Evolutionary conservation across 345 rosid species (phyloP).

Genomic region (Boechera divaricarpa): DNA sequence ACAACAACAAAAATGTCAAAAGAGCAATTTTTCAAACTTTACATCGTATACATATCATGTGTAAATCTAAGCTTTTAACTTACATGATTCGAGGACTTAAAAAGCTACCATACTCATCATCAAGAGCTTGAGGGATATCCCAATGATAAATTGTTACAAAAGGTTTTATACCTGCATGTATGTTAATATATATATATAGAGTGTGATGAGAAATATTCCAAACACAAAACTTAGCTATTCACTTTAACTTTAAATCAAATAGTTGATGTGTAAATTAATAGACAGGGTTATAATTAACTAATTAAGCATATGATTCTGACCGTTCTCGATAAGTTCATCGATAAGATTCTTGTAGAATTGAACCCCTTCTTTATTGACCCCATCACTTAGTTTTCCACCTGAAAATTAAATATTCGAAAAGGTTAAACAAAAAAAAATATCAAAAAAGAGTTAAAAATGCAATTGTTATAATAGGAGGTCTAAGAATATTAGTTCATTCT

Average conservation of each 20-base stretch:
- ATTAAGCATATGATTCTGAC: constrained; percentile 21
- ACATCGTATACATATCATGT: background rate
- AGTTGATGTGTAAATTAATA: too few species aligned
- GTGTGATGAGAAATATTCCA: background rate
- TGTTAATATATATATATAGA: background rate
- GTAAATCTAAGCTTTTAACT: background rate
- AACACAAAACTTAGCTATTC: background rate
- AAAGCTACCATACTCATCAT: constrained; percentile 53
- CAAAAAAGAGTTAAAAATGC: too few species aligned
- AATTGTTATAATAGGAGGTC: too few species aligned
- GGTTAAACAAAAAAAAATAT: background rate
- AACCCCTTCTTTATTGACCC: constrained; percentile 49
- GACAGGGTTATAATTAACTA: too few species aligned
- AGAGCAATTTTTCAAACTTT: background rate
- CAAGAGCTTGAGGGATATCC: constrained; percentile 54
- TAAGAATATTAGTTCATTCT: too few species aligned
- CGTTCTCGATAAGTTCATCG: constrained; percentile 45
- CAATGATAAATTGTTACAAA: constrained; percentile 51
- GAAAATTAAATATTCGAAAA: background rate
- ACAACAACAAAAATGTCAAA: background rate
- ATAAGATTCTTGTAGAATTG: constrained; percentile 52
- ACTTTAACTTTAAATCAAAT: too few species aligned
- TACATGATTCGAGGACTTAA: constrained; percentile 51
- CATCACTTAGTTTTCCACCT: constrained; percentile 51
- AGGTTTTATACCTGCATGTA: constrained; percentile 48